These are phyloP conservation scores for Proliferodiscus dingleyae DNA, from an alignment of 2,329 filamentous ascomycete genomes.

Conservation along the genomic window DNA sequence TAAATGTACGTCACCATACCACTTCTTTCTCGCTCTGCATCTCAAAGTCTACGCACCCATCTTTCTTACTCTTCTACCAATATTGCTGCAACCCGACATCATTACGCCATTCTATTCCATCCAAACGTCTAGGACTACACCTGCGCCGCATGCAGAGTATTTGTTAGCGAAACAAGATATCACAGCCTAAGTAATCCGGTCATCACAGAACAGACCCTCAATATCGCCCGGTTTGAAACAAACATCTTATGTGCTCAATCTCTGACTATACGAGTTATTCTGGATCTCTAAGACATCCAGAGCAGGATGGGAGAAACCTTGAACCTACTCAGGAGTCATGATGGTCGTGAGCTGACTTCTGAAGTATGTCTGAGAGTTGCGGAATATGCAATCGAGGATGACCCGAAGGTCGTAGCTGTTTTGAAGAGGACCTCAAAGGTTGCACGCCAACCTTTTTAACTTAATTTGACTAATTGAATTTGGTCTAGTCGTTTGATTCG, in stretches of 20 bases:
- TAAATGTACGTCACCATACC: not conserved
- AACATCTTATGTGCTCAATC: too few relatives aligned
- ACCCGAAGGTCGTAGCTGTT: constrained; percentile 10
- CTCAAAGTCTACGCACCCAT: not conserved
- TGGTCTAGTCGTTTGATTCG: constrained; percentile 15
- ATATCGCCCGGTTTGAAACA: too few relatives aligned
- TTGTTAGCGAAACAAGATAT: not conserved
- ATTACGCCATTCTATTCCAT: not conserved
- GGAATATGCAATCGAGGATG: constrained; percentile 14
- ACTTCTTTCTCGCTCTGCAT: not conserved
- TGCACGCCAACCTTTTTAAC: not conserved
- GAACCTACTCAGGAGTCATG: constrained; percentile 1
- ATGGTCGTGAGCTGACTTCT: constrained; percentile 6
- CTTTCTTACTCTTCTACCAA: not conserved
- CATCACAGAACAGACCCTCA: too few relatives aligned
- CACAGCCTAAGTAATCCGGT: too few relatives aligned
- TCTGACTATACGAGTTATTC: too few relatives aligned
- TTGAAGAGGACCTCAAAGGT: constrained; percentile 23
- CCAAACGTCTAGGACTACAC: not conserved
- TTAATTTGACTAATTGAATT: not conserved
- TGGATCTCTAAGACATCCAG: too few relatives aligned
- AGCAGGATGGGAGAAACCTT: not conserved
- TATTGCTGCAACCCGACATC: constrained; percentile 1
- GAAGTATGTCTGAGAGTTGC: constrained; percentile 21
- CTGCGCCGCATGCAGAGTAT: not conserved